Conservation (phyloP, 2,329 filamentous ascomycete species). For the Tolypocladium paradoxum region DNA sequence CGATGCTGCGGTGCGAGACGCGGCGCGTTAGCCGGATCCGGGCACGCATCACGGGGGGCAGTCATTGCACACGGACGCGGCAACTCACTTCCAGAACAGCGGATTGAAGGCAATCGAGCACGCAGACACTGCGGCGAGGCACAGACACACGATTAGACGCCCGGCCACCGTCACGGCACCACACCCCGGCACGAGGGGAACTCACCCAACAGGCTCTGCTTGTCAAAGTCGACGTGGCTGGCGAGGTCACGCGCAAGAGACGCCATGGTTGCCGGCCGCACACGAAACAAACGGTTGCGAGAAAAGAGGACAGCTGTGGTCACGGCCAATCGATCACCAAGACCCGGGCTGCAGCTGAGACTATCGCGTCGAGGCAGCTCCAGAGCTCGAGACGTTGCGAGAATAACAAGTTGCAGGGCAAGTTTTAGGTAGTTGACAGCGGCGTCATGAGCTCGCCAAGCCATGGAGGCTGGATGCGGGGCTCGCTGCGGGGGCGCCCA, state of each 20-base stretch:
- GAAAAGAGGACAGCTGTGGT: neutral
- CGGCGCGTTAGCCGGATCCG: neutral
- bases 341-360: neutral
- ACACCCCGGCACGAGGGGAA: conserved; percentile 4
- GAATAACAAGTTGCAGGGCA: neutral
- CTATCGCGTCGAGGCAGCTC: neutral
- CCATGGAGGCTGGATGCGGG: neutral
- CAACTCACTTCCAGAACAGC: conserved; percentile 97
- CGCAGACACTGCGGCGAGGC: conserved; percentile 53
- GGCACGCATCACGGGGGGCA: neutral
- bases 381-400: neutral
- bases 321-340: neutral
- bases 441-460: neutral
- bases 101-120: conserved; percentile 87
- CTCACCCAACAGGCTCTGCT: conserved; percentile 57
- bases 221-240: conserved; percentile 57
- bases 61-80: conserved; percentile 2
- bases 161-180: neutral
- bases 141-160: neutral
- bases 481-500: neutral
- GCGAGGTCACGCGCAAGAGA: conserved; percentile 33
- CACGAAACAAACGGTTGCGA: neutral
- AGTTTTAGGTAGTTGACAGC: neutral
- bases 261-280: conserved; percentile 23
- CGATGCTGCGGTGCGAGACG: conserved; percentile 44